These are phyloP conservation scores for Cyberlindnera subsufficiens DNA, from an alignment of 805 yeast genomes.

Conservation along the genomic window DNA sequence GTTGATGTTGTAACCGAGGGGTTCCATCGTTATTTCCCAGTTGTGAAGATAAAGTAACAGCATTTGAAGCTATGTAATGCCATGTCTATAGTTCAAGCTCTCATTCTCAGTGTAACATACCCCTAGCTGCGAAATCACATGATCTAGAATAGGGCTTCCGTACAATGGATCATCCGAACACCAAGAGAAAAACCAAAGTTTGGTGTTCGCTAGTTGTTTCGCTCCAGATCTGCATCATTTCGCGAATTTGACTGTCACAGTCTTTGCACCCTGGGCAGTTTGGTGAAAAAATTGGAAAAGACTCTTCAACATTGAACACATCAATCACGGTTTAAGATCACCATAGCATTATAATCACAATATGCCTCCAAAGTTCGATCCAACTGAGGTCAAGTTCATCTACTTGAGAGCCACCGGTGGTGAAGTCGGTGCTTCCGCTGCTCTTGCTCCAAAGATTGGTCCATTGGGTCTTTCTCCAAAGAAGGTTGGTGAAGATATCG, in stretches of 20 bases:
- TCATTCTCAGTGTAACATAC: not conserved
- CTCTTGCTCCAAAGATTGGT: constrained; percentile 99
- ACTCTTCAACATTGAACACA: not conserved
- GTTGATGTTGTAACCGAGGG: constrained; percentile 26
- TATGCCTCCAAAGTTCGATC: constrained; percentile 99
- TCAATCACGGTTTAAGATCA: not conserved
- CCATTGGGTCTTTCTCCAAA: constrained; percentile 99
- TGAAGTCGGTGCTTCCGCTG: constrained; percentile 99
- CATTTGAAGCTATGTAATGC: constrained; percentile 2
- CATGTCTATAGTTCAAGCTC: not conserved
- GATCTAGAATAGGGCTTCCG: not conserved
- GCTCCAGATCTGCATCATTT: not conserved
- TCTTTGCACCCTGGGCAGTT: not conserved
- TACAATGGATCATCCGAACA: too few species aligned
- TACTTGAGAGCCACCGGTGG: constrained; percentile 99
- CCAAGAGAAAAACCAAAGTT: too few species aligned
- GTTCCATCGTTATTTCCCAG: constrained; percentile 45
- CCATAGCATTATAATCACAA: constrained; percentile 19
- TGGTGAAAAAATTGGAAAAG: constrained; percentile 3
- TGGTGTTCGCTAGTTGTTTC: too few species aligned
- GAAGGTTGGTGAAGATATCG: constrained; percentile 99
- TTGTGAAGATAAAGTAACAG: constrained; percentile 15
- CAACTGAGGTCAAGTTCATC: constrained; percentile 95
- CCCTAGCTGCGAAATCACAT: not conserved
- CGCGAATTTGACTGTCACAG: not conserved